Percentiles rank a stretch among this genome's conserved stretches.
Evolutionary conservation across 768 basidiomycete genomes (phyloP).

Genomic region (Gloeophyllum trabeum): DNA sequence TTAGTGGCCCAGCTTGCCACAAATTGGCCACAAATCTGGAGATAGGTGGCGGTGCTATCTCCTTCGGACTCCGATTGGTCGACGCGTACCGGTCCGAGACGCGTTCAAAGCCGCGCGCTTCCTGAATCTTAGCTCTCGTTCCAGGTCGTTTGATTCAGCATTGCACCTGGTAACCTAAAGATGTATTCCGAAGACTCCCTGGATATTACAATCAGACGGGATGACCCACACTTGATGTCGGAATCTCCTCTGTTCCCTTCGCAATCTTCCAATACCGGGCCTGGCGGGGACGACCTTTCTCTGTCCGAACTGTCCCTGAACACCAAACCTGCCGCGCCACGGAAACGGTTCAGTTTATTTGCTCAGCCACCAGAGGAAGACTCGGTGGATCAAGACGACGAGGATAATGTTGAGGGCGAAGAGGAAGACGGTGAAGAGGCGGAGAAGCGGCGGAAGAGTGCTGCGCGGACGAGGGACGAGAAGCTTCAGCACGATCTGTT

Average conservation of each 20-base stretch:
- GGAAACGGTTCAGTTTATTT: constrained; percentile 20
- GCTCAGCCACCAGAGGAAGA: constrained; percentile 12
- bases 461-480: constrained; percentile 44
- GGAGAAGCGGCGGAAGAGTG: constrained; percentile 14
- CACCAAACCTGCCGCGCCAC: constrained; percentile 6
- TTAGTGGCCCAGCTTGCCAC: too few species aligned
- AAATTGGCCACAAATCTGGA: too few species aligned
- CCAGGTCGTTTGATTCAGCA: too few species aligned
- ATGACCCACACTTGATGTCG: constrained; percentile 33
- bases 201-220: too few species aligned
- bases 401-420: not conserved
- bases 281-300: constrained; percentile 39
- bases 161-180: too few species aligned
- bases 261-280: constrained; percentile 24
- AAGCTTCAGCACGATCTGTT: constrained; percentile 67
- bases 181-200: too few species aligned
- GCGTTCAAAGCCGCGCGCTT: too few species aligned
- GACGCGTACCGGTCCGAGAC: too few species aligned
- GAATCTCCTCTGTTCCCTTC: constrained; percentile 28
- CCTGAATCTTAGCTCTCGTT: too few species aligned
- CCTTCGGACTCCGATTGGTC: too few species aligned
- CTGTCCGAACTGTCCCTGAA: constrained; percentile 43
- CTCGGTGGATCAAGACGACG: constrained; percentile 1
- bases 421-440: constrained; percentile 10
- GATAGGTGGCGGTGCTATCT: too few species aligned